phyloP scores from a whole-genome alignment of 1,139 yeast genomes.

The Suhomyces choctaworum region DNA sequence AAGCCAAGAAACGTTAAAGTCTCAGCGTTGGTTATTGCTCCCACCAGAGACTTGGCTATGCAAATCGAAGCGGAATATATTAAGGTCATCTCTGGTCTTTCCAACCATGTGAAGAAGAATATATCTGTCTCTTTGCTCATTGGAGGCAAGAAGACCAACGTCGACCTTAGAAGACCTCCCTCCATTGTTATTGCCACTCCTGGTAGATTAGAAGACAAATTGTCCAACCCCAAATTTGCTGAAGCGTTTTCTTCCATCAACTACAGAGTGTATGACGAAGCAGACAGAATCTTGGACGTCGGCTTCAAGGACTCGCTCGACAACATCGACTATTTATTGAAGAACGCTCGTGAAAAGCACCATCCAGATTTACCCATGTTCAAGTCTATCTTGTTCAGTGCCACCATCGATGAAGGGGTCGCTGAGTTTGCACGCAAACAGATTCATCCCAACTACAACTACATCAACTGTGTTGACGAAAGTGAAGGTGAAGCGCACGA shows the following conservation, averaged over 20 bases:
- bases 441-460: constrained; percentile 63
- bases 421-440: constrained; percentile 62
- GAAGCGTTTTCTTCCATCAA: constrained; percentile 54
- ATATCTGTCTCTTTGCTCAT: constrained; percentile 31
- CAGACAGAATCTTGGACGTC: constrained; percentile 76
- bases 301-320: constrained; percentile 70
- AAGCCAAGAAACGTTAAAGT: no score
- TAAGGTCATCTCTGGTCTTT: constrained; percentile 35
- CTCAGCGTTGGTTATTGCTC: constrained; percentile 72
- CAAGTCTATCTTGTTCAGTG: constrained; percentile 80
- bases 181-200: constrained; percentile 84
- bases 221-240: constrained; percentile 47
- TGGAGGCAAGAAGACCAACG: constrained; percentile 39
- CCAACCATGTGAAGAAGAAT: constrained; percentile 14
- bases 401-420: constrained; percentile 76
- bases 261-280: constrained; percentile 82
- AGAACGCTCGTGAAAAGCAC: constrained; percentile 32
- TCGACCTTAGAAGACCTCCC: constrained; percentile 26
- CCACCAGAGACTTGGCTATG: constrained; percentile 89
- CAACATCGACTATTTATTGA: constrained; percentile 52
- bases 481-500: constrained; percentile 81
- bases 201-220: constrained; percentile 72
- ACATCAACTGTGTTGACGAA: constrained; percentile 73
- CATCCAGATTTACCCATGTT: constrained; percentile 31
- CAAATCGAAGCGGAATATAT: constrained; percentile 74